Conservation (phyloP, 2,329 filamentous ascomycete genomes). For the Nigrospora osmanthi region DNA sequence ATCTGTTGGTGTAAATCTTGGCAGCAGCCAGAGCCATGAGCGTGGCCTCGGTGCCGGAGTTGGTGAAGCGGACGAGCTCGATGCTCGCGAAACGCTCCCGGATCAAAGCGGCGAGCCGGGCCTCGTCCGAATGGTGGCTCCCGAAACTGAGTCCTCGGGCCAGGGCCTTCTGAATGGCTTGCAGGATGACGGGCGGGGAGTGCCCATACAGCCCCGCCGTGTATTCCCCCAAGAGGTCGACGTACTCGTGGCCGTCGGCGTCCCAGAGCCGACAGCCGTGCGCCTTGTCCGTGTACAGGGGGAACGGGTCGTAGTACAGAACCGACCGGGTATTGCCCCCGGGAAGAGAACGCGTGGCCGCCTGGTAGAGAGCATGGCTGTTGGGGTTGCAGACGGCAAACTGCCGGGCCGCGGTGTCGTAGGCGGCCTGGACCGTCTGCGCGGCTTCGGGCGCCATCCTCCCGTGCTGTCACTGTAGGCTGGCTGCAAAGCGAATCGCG, state of each 20-base stretch:
- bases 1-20: constrained; percentile 32
- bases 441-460: neutral
- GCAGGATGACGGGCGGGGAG: constrained; percentile 45
- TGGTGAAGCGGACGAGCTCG: constrained; percentile 52
- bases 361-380: constrained; percentile 28
- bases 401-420: constrained; percentile 22
- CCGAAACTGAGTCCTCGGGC: constrained; percentile 46
- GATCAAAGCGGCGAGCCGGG: constrained; percentile 41
- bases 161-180: constrained; percentile 37
- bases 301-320: constrained; percentile 32
- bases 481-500: no score
- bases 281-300: constrained; percentile 30
- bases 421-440: constrained; percentile 14
- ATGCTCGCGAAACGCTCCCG: constrained; percentile 41
- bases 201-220: constrained; percentile 61
- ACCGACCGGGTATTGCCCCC: constrained; percentile 21
- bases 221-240: constrained; percentile 55
- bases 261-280: constrained; percentile 27
- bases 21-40: constrained; percentile 50
- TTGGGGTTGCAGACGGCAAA: constrained; percentile 27
- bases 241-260: constrained; percentile 29
- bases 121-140: constrained; percentile 42
- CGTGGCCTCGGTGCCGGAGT: constrained; percentile 60
- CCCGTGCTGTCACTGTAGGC: no score
- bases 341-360: constrained; percentile 21